Evolutionary conservation across 2,329 filamentous ascomycete species (phyloP).

Genomic region (Penicillium sp.): DNA sequence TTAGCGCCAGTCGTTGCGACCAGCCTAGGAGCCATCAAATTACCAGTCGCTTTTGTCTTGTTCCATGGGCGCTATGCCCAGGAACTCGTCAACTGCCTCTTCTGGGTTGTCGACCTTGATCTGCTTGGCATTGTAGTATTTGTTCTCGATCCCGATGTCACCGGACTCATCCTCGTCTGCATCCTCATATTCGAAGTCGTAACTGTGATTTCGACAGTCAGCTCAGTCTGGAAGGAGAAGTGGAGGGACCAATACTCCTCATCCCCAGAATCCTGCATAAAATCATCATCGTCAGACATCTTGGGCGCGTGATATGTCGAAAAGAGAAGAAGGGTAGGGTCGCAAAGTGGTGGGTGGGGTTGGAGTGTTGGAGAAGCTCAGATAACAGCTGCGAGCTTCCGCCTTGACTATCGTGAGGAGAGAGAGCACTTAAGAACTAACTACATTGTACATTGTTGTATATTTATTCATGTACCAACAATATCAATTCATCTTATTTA

Average conservation of each 20-base stretch:
- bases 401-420: conserved; percentile 10
- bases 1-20: conserved; percentile 17
- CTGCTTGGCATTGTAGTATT: conserved; percentile 99
- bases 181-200: conserved; percentile 96
- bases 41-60: conserved; percentile 89
- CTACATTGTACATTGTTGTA: background rate
- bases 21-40: conserved; percentile 10
- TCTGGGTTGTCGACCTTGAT: conserved; percentile 79
- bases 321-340: conserved; percentile 2
- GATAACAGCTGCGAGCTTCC: conserved; percentile 13
- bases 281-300: conserved; percentile 81
- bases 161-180: conserved; percentile 79
- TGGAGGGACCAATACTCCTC: conserved; percentile 57
- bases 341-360: conserved; percentile 12
- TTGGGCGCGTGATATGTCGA: background rate
- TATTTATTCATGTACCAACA: background rate
- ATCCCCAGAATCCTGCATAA: conserved; percentile 85
- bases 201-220: conserved; percentile 43
- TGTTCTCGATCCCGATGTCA: conserved; percentile 95
- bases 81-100: conserved; percentile 82
- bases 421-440: background rate
- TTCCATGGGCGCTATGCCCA: conserved; percentile 77
- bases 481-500: background rate
- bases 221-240: conserved; percentile 8
- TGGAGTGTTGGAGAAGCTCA: conserved; percentile 15